Evolutionary conservation across 202 grass and related monocot genomes (phyloP), one percentile per base, ranked within the genome.

Genomic region (Schoenoplectus tabernaemontani): DNA sequence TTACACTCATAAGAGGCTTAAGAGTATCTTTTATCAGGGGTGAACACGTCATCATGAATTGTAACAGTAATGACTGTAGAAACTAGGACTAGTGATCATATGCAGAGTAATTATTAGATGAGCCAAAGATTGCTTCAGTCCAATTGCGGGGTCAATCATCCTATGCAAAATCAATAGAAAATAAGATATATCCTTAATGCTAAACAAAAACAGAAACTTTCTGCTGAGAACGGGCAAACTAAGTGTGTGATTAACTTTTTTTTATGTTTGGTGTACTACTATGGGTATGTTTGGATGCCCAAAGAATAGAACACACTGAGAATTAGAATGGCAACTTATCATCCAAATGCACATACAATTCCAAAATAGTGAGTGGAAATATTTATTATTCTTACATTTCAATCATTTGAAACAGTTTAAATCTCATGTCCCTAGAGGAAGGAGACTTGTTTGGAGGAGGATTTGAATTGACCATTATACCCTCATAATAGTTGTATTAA

Each of bases 81-180:
- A 22, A 70, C 20, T 22, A 26, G 41, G 26, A 62, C 38, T 78
- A 78, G 9, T 78, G 76, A 78, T 46, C 56, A 78, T 78, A 78
- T 30, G 33, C 56, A 78, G 61, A 62, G 76, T 78, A 78, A 60
- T 78, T 78, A 42, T 78, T 54, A 62, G 36, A 62, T 1, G 56
- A 59, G 36, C 76, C 56, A 4, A 78, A 78, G 56, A 78, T 78
- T 78, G 48, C 16, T 8, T 62, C 54, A 26, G 54, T 61, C 76
- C 53, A 78, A 22, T 44, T 60, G 48, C 12, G 5, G 19, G 76
- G 23, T 6, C 62, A 13, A 41, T 78, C 20, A 24, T 78, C 76
- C 76, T 78, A 62, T 10, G 57, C 1, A 46, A 41, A 34, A 39
- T 59, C 13, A 20, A 8, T 51, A 51, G 12, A 78, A 59, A 59